Conservation (phyloP, 2,329 filamentous ascomycete genomes). For the Talaromyces sp. region DNA sequence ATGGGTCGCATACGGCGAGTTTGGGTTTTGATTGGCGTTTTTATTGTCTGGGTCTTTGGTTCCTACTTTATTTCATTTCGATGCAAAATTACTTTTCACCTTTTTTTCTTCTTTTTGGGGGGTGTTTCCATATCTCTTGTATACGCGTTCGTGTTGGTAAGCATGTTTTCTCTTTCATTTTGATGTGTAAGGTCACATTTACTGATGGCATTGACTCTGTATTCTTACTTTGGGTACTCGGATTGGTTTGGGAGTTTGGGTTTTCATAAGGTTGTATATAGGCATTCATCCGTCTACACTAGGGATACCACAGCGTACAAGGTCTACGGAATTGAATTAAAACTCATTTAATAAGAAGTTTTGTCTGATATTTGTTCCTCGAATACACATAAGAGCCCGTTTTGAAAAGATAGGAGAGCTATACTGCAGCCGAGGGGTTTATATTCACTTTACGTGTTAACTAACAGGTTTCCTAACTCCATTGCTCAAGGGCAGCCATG, state of each 20-base stretch:
- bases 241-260: not conserved
- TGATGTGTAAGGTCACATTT: not conserved
- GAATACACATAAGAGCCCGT: not conserved
- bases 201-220: not conserved
- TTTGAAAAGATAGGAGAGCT: not conserved
- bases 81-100: not conserved
- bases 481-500: not conserved
- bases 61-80: not conserved
- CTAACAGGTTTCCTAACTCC: not conserved
- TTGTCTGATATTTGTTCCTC: not conserved
- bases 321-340: not conserved
- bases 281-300: not conserved
- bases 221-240: not conserved
- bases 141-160: not conserved
- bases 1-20: slow-evolving; percentile 9
- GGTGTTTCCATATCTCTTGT: not conserved
- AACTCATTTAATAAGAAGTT: not conserved
- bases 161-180: not conserved
- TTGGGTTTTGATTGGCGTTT: not conserved
- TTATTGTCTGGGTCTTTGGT: not conserved
- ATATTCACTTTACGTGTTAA: not conserved
- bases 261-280: not conserved
- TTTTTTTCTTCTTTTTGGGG: not conserved
- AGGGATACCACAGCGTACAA: not conserved
- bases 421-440: not conserved